These are phyloP conservation scores for Isabelozyma heimii DNA, from an alignment of 805 yeast species.

Conservation along the genomic window DNA sequence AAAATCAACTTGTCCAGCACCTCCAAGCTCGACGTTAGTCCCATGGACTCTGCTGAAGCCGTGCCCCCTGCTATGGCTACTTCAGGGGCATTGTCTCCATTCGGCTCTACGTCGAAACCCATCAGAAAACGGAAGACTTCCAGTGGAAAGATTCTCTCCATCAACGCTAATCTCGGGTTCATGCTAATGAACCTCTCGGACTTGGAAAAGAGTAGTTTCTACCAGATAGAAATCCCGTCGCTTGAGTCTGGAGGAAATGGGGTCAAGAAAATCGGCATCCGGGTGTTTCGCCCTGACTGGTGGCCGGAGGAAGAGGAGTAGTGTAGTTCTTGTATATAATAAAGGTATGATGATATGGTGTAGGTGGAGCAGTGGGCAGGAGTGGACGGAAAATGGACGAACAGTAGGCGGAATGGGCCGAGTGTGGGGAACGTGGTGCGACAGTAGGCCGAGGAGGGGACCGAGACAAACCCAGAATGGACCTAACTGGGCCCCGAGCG, in stretches of 20 bases:
- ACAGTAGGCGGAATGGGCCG: no score
- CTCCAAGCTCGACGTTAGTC: slow-evolving; percentile 14
- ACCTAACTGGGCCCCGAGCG: no score
- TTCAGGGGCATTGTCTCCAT: slow-evolving; percentile 36
- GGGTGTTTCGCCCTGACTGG: slow-evolving; percentile 67
- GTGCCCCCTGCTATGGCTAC: slow-evolving; percentile 2
- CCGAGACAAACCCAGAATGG: no score
- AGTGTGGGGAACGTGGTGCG: no score
- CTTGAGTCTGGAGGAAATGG: slow-evolving; percentile 17
- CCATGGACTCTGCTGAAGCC: slow-evolving; percentile 9
- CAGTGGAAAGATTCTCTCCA: slow-evolving; percentile 60
- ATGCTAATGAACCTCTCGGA: slow-evolving; percentile 51
- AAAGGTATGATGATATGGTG: background rate
- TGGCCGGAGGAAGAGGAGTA: slow-evolving; percentile 54
- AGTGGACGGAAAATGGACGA: no score
- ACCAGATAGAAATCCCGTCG: slow-evolving; percentile 26
- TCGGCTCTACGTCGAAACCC: slow-evolving; percentile 25
- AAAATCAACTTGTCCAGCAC: slow-evolving; percentile 9
- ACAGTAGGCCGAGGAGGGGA: no score
- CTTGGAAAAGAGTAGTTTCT: slow-evolving; percentile 41
- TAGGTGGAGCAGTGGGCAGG: background rate
- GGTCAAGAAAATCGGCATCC: slow-evolving; percentile 37
- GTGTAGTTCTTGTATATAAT: background rate
- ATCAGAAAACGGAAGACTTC: slow-evolving; percentile 37
- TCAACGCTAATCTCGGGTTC: slow-evolving; percentile 61